Evolutionary conservation across 495 filamentous ascomycete genomes (phyloP).

Genomic region (Ascodesmis nigricans): DNA sequence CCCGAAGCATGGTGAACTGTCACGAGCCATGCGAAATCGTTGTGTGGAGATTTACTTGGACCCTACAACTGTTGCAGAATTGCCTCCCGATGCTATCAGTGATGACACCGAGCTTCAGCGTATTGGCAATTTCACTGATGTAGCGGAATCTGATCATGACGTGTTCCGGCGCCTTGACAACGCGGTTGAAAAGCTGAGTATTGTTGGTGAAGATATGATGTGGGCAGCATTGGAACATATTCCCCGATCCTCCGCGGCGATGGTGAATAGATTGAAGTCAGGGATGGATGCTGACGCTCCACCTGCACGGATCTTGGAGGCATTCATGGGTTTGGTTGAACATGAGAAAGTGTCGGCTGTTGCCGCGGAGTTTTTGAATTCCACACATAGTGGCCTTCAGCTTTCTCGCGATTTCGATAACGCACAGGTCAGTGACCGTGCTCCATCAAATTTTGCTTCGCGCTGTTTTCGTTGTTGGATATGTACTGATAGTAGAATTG

Average conservation of each 20-base stretch:
- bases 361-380: constrained; percentile 5
- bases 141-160: too few species aligned
- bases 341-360: not conserved
- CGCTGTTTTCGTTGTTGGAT: constrained; percentile 10
- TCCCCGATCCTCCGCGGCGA: too few species aligned
- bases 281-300: too few species aligned
- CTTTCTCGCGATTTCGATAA: constrained; percentile 16
- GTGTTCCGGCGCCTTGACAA: too few species aligned
- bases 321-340: not conserved
- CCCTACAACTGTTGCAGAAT: constrained; percentile 17
- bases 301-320: not conserved
- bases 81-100: too few species aligned
- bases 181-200: too few species aligned
- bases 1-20: constrained; percentile 77
- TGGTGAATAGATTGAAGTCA: too few species aligned
- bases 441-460: constrained; percentile 8
- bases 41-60: constrained; percentile 73
- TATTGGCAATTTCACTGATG: too few species aligned
- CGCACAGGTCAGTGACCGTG: constrained; percentile 31
- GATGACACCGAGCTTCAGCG: too few species aligned
- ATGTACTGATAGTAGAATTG: constrained; percentile 23
- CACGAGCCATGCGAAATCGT: constrained; percentile 89
- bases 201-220: too few species aligned
- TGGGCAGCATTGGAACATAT: too few species aligned
- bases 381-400: constrained; percentile 2